Conservation (phyloP, 495 filamentous ascomycete species). For the Parmelia sp. region DNA sequence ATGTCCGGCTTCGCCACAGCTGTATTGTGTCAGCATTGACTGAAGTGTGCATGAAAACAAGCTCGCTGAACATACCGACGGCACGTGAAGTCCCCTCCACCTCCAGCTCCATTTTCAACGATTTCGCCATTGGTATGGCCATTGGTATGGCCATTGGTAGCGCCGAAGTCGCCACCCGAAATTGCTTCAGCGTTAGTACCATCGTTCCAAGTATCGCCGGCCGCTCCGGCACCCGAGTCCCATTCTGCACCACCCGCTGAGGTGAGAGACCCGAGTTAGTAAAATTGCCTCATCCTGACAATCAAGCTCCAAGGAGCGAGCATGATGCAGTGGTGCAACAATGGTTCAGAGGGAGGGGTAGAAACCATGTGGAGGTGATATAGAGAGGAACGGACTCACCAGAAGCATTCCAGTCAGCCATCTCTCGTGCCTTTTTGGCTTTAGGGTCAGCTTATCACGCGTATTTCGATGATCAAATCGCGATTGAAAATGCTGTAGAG, state of each 20-base stretch:
- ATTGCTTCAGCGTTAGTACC: conserved; percentile 21
- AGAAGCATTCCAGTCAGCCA: conserved; percentile 13
- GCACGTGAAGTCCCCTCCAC: conserved; percentile 32
- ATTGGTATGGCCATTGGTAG: conserved; percentile 20
- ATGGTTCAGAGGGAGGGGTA: no score
- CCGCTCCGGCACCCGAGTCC: conserved; percentile 13
- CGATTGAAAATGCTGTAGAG: not conserved
- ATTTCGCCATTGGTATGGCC: conserved; percentile 16
- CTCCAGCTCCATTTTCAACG: conserved; percentile 1
- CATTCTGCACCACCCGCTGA: conserved; percentile 10
- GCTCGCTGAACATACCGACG: conserved; percentile 10
- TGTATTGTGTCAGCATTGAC: conserved; percentile 23
- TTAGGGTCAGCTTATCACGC: conserved; percentile 2
- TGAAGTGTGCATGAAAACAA: not conserved
- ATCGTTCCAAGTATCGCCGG: conserved; percentile 2
- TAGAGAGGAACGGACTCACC: not conserved
- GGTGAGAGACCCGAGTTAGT: not conserved
- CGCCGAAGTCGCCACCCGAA: conserved; percentile 10
- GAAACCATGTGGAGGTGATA: not conserved
- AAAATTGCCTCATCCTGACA: not conserved
- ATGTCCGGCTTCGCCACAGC: conserved; percentile 49
- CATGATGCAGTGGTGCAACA: not conserved
- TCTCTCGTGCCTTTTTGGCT: not conserved
- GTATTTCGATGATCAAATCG: not conserved
- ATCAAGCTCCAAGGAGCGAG: not conserved